These are phyloP conservation scores for Alternaria brassicae DNA, from an alignment of 2,329 filamentous ascomycete genomes.

Conservation along the genomic window DNA sequence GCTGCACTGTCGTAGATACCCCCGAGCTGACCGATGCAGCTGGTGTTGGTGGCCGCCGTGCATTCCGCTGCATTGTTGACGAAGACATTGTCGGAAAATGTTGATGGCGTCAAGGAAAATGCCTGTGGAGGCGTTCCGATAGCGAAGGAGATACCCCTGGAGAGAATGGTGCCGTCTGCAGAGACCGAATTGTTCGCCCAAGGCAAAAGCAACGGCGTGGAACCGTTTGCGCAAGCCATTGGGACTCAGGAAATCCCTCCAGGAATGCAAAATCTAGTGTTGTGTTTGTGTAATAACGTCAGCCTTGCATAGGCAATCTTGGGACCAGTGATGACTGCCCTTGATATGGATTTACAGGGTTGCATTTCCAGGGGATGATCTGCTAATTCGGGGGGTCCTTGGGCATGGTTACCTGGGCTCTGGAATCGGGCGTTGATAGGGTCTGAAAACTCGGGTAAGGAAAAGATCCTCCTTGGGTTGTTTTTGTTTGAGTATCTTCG, in stretches of 20 bases:
- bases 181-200: conserved; percentile 28
- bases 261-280: not conserved
- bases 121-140: conserved; percentile 26
- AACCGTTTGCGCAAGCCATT: conserved; percentile 28
- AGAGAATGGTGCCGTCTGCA: conserved; percentile 18
- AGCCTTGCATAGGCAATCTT: not conserved
- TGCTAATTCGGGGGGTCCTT: conserved; percentile 2
- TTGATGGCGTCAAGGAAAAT: conserved; percentile 27
- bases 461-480: conserved; percentile 6
- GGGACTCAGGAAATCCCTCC: conserved; percentile 3
- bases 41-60: conserved; percentile 22
- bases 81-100: conserved; percentile 23
- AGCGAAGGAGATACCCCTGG: conserved; percentile 25
- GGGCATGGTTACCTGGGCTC: conserved; percentile 17
- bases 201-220: conserved; percentile 23
- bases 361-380: conserved; percentile 10
- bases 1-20: conserved; percentile 23
- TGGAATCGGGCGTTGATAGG: conserved; percentile 14
- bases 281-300: not conserved
- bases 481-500: not conserved
- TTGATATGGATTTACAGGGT: conserved; percentile 14
- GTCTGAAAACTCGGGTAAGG: conserved; percentile 1
- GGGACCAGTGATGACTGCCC: conserved; percentile 5
- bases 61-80: conserved; percentile 24
- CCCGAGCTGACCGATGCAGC: conserved; percentile 26